Percentiles rank a stretch among this genome's conserved stretches.
Conservation (phyloP, 73 alveolate genomes). For the Tetrahymena malaccensis region DNA sequence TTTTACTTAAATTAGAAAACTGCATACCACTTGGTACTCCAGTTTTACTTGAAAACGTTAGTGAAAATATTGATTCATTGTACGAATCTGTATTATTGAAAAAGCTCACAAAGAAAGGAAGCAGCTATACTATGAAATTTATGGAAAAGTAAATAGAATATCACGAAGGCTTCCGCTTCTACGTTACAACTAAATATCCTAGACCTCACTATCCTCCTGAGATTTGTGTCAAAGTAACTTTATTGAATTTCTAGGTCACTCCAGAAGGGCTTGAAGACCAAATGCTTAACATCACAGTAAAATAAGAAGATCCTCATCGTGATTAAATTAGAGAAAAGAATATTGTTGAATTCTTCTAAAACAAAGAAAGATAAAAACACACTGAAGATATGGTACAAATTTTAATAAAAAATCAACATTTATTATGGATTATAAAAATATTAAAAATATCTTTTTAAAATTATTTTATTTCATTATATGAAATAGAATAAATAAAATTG, state of each 20-base stretch:
- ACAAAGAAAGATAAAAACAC: constrained; percentile 23
- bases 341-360: constrained; percentile 52
- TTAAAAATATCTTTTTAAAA: too few relatives aligned
- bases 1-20: constrained; percentile 70
- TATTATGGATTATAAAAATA: background rate
- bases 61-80: constrained; percentile 88
- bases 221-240: constrained; percentile 95
- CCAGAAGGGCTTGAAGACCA: constrained; percentile 92
- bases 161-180: constrained; percentile 85
- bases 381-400: constrained; percentile 31
- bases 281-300: constrained; percentile 45
- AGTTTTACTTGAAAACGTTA: constrained; percentile 93
- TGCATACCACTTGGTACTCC: constrained; percentile 91
- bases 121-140: constrained; percentile 58
- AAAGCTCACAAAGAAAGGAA: constrained; percentile 86
- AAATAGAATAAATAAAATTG: too few relatives aligned
- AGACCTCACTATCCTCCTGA: constrained; percentile 99
- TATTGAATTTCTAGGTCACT: constrained; percentile 98
- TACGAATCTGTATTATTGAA: constrained; percentile 89
- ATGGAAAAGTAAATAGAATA: constrained; percentile 87
- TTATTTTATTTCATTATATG: too few relatives aligned
- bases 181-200: constrained; percentile 97
- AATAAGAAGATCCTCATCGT: constrained; percentile 47
- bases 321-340: constrained; percentile 56
- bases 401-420: background rate